Percentiles rank a stretch among this genome's conserved stretches.
Conservation (phyloP, 306 rosid genomes). For the Quercus rubra region DNA sequence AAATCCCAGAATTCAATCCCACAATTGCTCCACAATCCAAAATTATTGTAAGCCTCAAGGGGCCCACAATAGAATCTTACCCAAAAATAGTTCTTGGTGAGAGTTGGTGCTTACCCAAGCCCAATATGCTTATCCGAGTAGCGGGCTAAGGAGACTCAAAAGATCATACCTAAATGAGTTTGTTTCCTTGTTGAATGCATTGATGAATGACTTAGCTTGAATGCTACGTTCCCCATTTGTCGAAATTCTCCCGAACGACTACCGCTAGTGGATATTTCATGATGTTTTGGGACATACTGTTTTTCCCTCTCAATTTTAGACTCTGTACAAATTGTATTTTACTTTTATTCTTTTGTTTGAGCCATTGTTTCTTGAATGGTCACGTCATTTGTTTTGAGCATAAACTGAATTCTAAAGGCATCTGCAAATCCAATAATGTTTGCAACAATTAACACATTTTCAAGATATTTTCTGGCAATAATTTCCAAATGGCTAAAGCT, state of each 20-base stretch:
- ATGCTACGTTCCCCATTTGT: constrained; percentile 70
- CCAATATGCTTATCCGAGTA: constrained; percentile 66
- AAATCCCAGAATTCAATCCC: constrained; percentile 40
- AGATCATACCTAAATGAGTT: constrained; percentile 60
- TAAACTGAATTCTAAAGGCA: no score
- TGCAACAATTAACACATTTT: no score
- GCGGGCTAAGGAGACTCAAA: constrained; percentile 51
- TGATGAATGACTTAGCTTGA: constrained; percentile 70
- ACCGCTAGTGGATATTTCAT: neutral
- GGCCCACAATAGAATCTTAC: constrained; percentile 53
- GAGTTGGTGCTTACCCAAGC: constrained; percentile 36
- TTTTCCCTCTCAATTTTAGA: neutral
- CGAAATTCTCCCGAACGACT: constrained; percentile 41
- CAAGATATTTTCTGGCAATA: no score
- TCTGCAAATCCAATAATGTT: no score
- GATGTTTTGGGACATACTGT: neutral
- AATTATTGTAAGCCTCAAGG: constrained; percentile 39
- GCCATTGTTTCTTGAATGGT: no score
- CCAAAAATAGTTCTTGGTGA: constrained; percentile 58
- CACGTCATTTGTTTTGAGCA: no score
- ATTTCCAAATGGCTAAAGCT: no score
- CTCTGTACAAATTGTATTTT: neutral
- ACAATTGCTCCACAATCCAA: constrained; percentile 22
- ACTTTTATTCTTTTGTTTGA: no score
- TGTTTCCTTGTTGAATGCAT: constrained; percentile 70